Evolutionary conservation across 1,284 basidiomycete genomes (phyloP).

Genomic region (Wolfiporia cocos): DNA sequence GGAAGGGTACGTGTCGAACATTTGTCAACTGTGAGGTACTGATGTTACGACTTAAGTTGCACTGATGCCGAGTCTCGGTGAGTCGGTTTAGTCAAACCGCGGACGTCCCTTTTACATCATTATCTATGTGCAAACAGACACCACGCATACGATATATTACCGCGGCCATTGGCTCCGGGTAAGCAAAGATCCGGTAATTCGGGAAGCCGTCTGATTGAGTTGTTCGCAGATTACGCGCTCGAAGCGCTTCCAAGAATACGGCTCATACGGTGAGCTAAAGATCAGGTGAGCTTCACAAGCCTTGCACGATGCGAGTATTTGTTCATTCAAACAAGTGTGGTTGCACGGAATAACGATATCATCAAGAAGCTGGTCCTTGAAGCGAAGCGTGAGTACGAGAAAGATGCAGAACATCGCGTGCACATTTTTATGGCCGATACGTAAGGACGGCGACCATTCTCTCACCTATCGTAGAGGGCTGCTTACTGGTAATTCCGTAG

Average conservation of each 20-base stretch:
- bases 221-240: constrained; percentile 65
- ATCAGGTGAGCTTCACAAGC: constrained; percentile 49
- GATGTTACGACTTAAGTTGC: constrained; percentile 19
- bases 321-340: constrained; percentile 55
- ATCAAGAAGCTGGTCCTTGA: constrained; percentile 79
- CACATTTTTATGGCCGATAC: constrained; percentile 84
- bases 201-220: constrained; percentile 12
- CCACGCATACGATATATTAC: constrained; percentile 82
- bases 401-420: constrained; percentile 81
- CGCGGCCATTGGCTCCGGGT: constrained; percentile 81
- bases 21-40: constrained; percentile 6
- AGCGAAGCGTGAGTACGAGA: constrained; percentile 81
- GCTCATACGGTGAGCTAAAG: constrained; percentile 63
- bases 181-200: constrained; percentile 22
- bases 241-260: constrained; percentile 68
- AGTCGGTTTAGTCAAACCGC: constrained; percentile 8
- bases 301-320: constrained; percentile 11
- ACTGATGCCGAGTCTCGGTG: constrained; percentile 26
- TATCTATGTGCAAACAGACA: constrained; percentile 41
- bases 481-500: too few species aligned
- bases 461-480: too few species aligned
- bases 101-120: constrained; percentile 18
- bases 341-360: constrained; percentile 79
- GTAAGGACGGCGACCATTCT: constrained; percentile 47
- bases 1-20: constrained; percentile 50